Percentiles rank a stretch among this genome's conserved stretches.
Evolutionary conservation across 2,329 filamentous ascomycete genomes (phyloP).

Genomic region (Pseudogymnoascus sp.): DNA sequence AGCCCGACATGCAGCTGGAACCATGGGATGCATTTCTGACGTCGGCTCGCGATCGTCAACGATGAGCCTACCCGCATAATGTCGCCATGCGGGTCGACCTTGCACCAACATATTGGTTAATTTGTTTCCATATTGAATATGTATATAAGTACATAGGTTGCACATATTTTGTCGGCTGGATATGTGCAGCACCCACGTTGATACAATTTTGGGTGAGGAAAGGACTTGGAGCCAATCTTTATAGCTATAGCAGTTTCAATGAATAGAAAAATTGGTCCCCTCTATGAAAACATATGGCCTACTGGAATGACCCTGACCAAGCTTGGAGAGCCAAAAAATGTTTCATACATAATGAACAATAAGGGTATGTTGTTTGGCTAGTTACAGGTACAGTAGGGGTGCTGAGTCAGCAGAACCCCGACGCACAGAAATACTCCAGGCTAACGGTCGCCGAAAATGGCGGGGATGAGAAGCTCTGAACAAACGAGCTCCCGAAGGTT

Average conservation of each 20-base stretch:
- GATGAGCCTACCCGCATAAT: not conserved
- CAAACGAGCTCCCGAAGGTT: slow-evolving; percentile 9
- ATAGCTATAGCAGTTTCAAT: not conserved
- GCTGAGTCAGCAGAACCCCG: slow-evolving; percentile 2
- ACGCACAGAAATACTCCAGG: slow-evolving; percentile 3
- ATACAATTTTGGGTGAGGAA: not conserved
- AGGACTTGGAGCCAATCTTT: not conserved
- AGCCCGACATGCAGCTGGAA: not conserved
- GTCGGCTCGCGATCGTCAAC: slow-evolving; percentile 3
- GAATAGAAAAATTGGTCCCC: not conserved
- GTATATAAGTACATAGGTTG: not conserved
- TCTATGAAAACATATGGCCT: not conserved
- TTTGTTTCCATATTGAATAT: not conserved
- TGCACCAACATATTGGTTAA: not conserved
- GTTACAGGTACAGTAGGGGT: slow-evolving; percentile 4
- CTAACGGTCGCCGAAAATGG: slow-evolving; percentile 9
- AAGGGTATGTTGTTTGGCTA: not conserved
- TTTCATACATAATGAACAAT: not conserved
- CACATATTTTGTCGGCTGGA: not conserved
- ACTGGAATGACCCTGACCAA: not conserved
- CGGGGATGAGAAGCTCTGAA: slow-evolving; percentile 8
- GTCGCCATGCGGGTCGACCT: not conserved
- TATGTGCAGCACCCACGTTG: not conserved
- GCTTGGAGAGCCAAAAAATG: not conserved
- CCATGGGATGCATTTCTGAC: not conserved